Evolutionary conservation across 208 protist species (phyloP), one percentile per base, ranked within the genome.

Genomic region (Acanthamoeba triangularis): DNA sequence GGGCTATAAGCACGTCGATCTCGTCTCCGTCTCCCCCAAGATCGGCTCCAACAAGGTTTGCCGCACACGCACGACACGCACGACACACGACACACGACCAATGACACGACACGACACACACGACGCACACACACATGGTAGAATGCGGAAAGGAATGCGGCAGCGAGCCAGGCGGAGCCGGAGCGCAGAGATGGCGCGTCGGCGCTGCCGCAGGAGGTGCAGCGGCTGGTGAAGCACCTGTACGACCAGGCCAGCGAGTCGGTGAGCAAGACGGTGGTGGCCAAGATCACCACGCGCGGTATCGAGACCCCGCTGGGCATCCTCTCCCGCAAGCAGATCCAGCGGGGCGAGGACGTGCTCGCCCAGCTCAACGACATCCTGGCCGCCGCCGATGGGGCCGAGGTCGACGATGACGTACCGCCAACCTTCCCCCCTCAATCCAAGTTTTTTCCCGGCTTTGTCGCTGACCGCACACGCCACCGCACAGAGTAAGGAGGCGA

Each of bases 231-330:
- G 37, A 47, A 49, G 44, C 88, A 61, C 20, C 67, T 72, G 20
- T 93, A 91, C 56, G 67, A 41, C 11, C 25, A 49, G 35, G 63
- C 63, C 67, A 78, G 63, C 88, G 88, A 93, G 88, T 72, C 88
- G n/a, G 88, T 95, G 47, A 78, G 33, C 33, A 63, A n/a, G 25
- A 67, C 80, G 20, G 69, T 95, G 18, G 56, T 67, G 47, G 94
- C 78, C 35, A 69, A 41, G 30, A 95, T 95, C 74, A 95, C 94
- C 56, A 74, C 80, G 37, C 41, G 56, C 49, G 94, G 94, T 44
- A 95, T 95, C 65, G 94, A 95, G 69, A 95, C 94, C 23, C 94
- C 94, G 35, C 85, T 95, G 28, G 94, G 94, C 82, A 65, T 95
- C 41, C 84, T 95, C 35, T 95, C 94, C 5, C 59, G 16, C 41